Conservation (phyloP, 2,329 filamentous ascomycete genomes). For the Arthrinium phaeospermum region DNA sequence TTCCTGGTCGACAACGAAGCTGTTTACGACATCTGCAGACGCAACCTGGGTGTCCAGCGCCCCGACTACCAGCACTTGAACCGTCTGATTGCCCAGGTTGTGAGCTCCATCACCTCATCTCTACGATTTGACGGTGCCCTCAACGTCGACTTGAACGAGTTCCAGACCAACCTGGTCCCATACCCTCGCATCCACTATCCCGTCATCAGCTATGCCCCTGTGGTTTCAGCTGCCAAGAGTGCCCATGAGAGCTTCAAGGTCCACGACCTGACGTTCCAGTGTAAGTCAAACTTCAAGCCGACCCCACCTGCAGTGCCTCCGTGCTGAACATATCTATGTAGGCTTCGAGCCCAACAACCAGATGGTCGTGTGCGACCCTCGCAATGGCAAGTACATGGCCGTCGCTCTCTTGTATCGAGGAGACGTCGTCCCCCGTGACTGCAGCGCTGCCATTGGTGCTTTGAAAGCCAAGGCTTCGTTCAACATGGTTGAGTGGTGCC, state of each 20-base stretch:
- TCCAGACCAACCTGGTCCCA: conserved; percentile 78
- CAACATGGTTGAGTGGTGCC: conserved; percentile 78
- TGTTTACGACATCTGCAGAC: conserved; percentile 77
- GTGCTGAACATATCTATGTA: conserved; percentile 38
- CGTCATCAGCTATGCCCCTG: conserved; percentile 74
- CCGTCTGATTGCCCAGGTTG: conserved; percentile 74
- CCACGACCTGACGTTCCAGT: conserved; percentile 76
- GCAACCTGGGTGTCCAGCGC: conserved; percentile 72
- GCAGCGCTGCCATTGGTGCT: conserved; percentile 68
- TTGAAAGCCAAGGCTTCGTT: conserved; percentile 75
- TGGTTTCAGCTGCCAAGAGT: conserved; percentile 76
- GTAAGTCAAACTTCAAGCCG: conserved; percentile 49
- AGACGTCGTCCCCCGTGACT: conserved; percentile 73
- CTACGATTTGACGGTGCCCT: conserved; percentile 75
- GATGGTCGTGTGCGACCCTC: conserved; percentile 77
- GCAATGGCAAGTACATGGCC: conserved; percentile 79
- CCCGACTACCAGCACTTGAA: conserved; percentile 75
- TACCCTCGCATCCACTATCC: conserved; percentile 79
- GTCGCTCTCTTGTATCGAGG: conserved; percentile 75
- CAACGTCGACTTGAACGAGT: conserved; percentile 78
- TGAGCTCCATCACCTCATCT: conserved; percentile 76
- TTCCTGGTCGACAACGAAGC: conserved; percentile 79
- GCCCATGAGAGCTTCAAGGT: conserved; percentile 89
- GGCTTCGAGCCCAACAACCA: conserved; percentile 81
- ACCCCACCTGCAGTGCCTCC: background rate